phyloP scores from a whole-genome alignment of 73 alveolate species.

The Paramecium sonneborni region DNA sequence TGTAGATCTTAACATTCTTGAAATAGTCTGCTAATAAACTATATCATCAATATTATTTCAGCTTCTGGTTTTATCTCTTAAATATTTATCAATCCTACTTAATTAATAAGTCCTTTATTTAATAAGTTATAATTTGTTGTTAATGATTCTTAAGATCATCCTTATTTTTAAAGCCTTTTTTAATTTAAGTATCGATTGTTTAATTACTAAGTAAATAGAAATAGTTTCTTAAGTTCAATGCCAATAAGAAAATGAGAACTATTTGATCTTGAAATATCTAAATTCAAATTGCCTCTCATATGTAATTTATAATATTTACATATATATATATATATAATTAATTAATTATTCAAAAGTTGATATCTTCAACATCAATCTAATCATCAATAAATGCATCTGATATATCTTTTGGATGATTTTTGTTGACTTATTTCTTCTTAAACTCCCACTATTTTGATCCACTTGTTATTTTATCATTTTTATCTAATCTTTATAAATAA shows the following conservation, averaged over 20 bases:
- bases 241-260: not conserved
- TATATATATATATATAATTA: not conserved
- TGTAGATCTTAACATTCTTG: not conserved
- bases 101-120: not conserved
- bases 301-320: not conserved
- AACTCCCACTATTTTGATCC: not conserved
- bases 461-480: not conserved
- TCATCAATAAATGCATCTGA: constrained; percentile 35
- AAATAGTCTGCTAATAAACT: not conserved
- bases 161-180: not conserved
- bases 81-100: not conserved
- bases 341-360: constrained; percentile 10
- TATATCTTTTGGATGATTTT: constrained; percentile 12
- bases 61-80: constrained; percentile 8
- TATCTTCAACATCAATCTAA: constrained; percentile 30
- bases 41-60: not conserved
- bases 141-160: not conserved
- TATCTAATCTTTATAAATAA: not conserved
- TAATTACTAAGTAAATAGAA: not conserved
- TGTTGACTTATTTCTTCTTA: not conserved
- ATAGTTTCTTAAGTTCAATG: not conserved
- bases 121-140: not conserved
- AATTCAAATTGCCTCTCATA: not conserved
- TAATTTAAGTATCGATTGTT: not conserved
- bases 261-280: too few species aligned